Base-by-base conservation (phyloP, 1,284 basidiomycete genomes). In the Trichosporon asahii region DNA sequence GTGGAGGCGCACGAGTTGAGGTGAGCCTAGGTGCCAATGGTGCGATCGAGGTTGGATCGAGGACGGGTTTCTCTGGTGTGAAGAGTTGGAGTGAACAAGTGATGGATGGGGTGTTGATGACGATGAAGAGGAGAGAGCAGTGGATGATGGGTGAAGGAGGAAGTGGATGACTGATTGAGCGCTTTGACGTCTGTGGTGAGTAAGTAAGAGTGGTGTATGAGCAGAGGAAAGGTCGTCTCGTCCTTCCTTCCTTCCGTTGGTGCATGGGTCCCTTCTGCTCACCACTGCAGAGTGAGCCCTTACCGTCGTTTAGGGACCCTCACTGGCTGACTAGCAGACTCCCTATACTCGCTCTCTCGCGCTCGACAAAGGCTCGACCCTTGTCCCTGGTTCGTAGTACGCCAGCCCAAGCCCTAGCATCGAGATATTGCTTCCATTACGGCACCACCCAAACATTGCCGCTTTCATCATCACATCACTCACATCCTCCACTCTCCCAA, bases 261-360 rank as follows among this genome's bases (percentile, higher is more conserved):
- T n/a, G 40, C 40, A 44, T 44, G 40, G 44, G 44, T 46, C 35
- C 35, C 35, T 37, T 14, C n/a, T n/a, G n/a, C n/a, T n/a, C n/a
- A n/a, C n/a, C n/a, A n/a, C n/a, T n/a, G n/a, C n/a, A n/a, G n/a
- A n/a, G n/a, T n/a, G n/a, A n/a, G 31, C 31, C 31, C 35, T 37
- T 53, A 53, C 49, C 49, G 49, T 53, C 49, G 49, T 53, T 53
- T 53, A 53, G 49, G 49, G 44, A 46, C 44, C 18, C n/a, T n/a
- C n/a, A n/a, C n/a, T n/a, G n/a, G n/a, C n/a, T n/a, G n/a, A n/a
- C n/a, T n/a, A n/a, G n/a, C n/a, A n/a, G n/a, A n/a, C n/a, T n/a
- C n/a, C n/a, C n/a, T n/a, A n/a, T n/a, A n/a, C n/a, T 46, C 7
- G 35, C 14, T 12, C 14, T 3, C 35, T 37, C 18, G 21, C 44